These are phyloP conservation scores for Coniferiporia weirii DNA, from an alignment of 1,284 basidiomycete species.

Conservation along the genomic window DNA sequence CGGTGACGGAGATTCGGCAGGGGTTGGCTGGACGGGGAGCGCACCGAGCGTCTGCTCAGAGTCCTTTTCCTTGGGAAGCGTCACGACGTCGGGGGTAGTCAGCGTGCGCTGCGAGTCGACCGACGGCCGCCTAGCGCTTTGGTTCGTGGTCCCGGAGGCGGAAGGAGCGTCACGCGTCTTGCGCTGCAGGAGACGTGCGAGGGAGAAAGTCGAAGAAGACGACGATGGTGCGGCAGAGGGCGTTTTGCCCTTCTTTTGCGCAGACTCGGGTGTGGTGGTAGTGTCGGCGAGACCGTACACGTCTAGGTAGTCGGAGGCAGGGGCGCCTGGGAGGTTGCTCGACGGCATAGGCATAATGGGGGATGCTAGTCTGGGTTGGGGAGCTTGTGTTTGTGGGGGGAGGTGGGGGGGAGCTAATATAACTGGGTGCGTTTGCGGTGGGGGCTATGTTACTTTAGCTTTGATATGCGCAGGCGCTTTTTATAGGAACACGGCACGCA, in stretches of 20 bases:
- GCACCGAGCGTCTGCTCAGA: constrained; percentile 17
- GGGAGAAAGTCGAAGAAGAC: constrained; percentile 10
- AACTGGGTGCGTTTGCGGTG: no score
- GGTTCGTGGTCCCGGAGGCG: background rate
- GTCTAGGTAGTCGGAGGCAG: background rate
- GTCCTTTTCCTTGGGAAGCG: constrained; percentile 22
- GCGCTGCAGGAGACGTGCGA: constrained; percentile 3
- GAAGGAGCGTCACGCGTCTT: background rate
- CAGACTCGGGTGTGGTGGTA: background rate
- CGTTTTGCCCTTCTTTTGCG: background rate
- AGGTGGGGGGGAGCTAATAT: no score
- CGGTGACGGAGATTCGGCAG: no score
- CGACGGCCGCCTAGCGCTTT: background rate
- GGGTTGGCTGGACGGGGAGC: no score
- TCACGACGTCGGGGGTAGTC: constrained; percentile 18
- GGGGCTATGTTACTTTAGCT: no score
- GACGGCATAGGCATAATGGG: no score
- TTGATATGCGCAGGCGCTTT: no score
- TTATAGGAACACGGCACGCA: no score
- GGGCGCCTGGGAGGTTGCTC: no score
- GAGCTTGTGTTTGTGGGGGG: no score
- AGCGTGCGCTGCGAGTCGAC: constrained; percentile 7
- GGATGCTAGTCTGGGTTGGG: no score
- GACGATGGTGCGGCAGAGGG: background rate
- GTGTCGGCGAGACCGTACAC: constrained; percentile 3